Evolutionary conservation across 805 yeast genomes (phyloP).

Genomic region (Babjeviella inositovora): DNA sequence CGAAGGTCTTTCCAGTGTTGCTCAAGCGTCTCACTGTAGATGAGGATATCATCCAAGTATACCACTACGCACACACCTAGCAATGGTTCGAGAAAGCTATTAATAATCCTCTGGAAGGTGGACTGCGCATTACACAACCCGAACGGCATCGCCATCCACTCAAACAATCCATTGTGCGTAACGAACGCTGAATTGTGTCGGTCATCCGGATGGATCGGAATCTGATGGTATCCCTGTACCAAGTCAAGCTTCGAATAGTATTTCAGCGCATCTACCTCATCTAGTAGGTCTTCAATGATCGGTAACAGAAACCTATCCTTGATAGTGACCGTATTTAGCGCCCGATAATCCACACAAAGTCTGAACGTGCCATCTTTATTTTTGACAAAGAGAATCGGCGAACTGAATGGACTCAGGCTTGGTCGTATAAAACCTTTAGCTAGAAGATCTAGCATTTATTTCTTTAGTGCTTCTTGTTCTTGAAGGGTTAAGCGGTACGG

Average conservation of each 20-base stretch:
- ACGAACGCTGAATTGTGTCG: constrained; percentile 7
- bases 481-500: constrained; percentile 1
- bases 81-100: constrained; percentile 1
- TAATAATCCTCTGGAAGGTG: constrained; percentile 6
- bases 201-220: constrained; percentile 3
- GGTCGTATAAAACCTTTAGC: constrained; percentile 1
- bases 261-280: constrained; percentile 2
- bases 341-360: constrained; percentile 1
- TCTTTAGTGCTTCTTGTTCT: constrained; percentile 1
- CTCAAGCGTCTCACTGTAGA: constrained; percentile 2
- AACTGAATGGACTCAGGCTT: constrained; percentile 1
- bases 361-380: constrained; percentile 1
- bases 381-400: constrained; percentile 1
- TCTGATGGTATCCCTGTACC: constrained; percentile 5
- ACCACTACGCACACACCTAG: constrained; percentile 4
- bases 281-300: constrained; percentile 4
- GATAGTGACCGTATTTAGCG: background rate
- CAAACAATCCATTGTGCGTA: constrained; percentile 6
- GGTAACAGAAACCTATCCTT: constrained; percentile 5
- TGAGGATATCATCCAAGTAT: constrained; percentile 7
- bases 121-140: constrained; percentile 10
- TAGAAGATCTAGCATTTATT: constrained; percentile 1
- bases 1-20: constrained; percentile 3
- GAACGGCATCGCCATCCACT: constrained; percentile 10
- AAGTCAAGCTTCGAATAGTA: constrained; percentile 6